Evolutionary conservation across 1,139 yeast genomes (phyloP).

Genomic region (Geotrichum klebahnii): DNA sequence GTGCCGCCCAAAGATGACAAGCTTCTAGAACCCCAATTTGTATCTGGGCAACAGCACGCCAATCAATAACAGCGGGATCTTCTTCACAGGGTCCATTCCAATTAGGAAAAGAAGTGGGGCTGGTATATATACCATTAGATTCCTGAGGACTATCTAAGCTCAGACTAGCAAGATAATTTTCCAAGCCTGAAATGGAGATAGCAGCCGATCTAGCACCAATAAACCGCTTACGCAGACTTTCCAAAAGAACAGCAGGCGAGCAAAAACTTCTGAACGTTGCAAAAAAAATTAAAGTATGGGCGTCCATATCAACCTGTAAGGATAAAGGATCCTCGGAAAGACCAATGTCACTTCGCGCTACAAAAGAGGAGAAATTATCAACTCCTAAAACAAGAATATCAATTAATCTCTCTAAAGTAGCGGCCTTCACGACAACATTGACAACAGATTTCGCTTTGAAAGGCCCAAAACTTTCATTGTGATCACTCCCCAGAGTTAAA

Average conservation of each 20-base stretch:
- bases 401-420: constrained; percentile 54
- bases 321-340: background rate
- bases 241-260: constrained; percentile 49
- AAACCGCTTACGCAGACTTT: constrained; percentile 51
- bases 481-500: background rate
- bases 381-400: constrained; percentile 62
- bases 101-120: constrained; percentile 47
- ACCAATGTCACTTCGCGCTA: constrained; percentile 41
- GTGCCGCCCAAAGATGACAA: constrained; percentile 62
- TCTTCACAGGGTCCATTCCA: constrained; percentile 37
- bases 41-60: constrained; percentile 62
- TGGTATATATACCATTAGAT: no score
- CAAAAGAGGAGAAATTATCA: constrained; percentile 51
- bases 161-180: background rate
- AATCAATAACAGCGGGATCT: constrained; percentile 41
- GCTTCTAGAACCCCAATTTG: constrained; percentile 82
- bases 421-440: constrained; percentile 55
- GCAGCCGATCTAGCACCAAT: constrained; percentile 60
- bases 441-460: constrained; percentile 24
- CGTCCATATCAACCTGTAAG: constrained; percentile 54
- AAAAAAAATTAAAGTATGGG: constrained; percentile 59
- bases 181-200: constrained; percentile 40
- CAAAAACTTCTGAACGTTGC: constrained; percentile 63
- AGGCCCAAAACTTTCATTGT: background rate
- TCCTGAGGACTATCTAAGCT: background rate